Conservation (phyloP, 768 basidiomycete species). For the Kwoniella botswanensis region DNA sequence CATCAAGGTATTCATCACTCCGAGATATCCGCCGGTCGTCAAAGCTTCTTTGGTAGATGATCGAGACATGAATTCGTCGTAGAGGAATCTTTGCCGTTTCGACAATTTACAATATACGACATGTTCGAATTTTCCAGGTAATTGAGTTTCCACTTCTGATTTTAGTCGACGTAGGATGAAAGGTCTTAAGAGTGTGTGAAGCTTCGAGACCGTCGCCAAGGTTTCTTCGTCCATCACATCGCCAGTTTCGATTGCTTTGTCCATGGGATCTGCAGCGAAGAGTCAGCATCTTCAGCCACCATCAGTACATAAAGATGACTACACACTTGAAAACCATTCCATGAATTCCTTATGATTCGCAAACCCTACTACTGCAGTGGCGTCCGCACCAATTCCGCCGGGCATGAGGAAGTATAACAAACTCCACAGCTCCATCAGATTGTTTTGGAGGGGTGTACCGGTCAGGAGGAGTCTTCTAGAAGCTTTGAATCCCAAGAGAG, state of each 20-base stretch:
- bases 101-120: conserved; percentile 84
- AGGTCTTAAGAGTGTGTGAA: conserved; percentile 62
- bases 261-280: conserved; percentile 73
- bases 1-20: conserved; percentile 62
- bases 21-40: conserved; percentile 69
- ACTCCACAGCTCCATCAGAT: conserved; percentile 61
- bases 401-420: conserved; percentile 61
- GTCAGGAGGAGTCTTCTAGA: conserved; percentile 55
- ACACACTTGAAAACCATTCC: conserved; percentile 94
- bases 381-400: conserved; percentile 51
- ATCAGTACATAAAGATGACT: neutral
- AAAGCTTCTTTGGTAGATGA: conserved; percentile 81
- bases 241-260: conserved; percentile 79
- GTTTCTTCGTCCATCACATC: conserved; percentile 74
- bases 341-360: conserved; percentile 91
- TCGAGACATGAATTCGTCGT: conserved; percentile 94
- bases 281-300: neutral
- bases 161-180: conserved; percentile 60
- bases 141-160: conserved; percentile 59
- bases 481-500: conserved; percentile 74
- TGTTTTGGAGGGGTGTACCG: conserved; percentile 59
- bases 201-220: conserved; percentile 77
- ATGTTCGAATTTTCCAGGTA: conserved; percentile 80
- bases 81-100: conserved; percentile 90
- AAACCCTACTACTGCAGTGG: conserved; percentile 64